phyloP scores from a whole-genome alignment of 345 rosid species.

The Pistacia atlantica region DNA sequence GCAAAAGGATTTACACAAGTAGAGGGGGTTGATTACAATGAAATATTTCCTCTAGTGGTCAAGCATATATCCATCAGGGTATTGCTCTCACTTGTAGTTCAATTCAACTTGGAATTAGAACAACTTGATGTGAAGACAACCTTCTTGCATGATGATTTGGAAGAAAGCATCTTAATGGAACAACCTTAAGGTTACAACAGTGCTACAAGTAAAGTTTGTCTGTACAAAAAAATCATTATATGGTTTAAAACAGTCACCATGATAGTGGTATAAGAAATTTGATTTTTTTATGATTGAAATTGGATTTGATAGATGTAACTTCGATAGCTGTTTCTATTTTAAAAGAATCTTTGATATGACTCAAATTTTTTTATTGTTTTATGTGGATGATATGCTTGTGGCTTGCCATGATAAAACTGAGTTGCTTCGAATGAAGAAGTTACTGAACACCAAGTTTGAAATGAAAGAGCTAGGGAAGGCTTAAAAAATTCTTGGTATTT shows the following conservation, averaged over 20 bases:
- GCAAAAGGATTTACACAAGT: neutral
- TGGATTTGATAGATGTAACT: too few relatives aligned
- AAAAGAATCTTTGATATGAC: neutral
- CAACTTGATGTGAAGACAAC: too few relatives aligned
- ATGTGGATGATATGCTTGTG: neutral
- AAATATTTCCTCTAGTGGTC: neutral
- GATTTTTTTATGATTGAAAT: too few relatives aligned
- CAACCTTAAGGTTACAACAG: neutral
- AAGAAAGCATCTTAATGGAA: neutral
- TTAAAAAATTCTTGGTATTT: neutral
- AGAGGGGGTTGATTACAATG: neutral
- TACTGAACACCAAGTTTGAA: neutral
- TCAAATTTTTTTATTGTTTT: neutral
- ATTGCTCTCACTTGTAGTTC: neutral
- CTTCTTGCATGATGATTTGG: neutral
- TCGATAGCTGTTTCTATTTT: too few relatives aligned
- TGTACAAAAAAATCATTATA: too few relatives aligned
- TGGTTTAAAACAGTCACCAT: too few relatives aligned
- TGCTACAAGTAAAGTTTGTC: too few relatives aligned
- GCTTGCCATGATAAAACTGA: neutral
- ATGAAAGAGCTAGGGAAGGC: neutral
- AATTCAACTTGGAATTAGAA: neutral
- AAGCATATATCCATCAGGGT: neutral
- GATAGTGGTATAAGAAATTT: too few relatives aligned
- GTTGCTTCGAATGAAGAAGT: neutral